These are phyloP conservation scores for Colletotrichum tropicale DNA, from an alignment of 2,329 filamentous ascomycete species.

Conservation along the genomic window DNA sequence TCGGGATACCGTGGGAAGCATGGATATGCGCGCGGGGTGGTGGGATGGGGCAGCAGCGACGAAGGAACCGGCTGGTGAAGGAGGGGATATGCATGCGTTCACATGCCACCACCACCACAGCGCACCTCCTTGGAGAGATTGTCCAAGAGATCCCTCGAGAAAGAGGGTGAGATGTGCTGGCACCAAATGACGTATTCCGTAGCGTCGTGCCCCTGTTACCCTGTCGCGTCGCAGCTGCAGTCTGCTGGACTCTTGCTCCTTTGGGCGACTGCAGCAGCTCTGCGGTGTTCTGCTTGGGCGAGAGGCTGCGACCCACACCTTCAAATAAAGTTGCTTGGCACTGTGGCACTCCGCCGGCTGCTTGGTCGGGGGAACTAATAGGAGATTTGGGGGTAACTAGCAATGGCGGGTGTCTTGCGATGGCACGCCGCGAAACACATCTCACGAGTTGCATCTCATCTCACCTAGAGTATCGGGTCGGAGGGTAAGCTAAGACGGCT, in stretches of 20 bases:
- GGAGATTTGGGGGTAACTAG: not conserved
- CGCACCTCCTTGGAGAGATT: not conserved
- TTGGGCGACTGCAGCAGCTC: not conserved
- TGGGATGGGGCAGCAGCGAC: not conserved
- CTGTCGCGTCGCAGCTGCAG: not conserved
- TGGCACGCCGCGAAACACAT: conserved; percentile 16
- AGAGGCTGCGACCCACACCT: not conserved
- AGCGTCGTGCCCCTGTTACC: not conserved
- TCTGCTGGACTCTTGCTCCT: not conserved
- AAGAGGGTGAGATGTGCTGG: conserved; percentile 12
- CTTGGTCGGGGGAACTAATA: conserved; percentile 3
- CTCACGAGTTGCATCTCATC: not conserved
- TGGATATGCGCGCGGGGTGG: not conserved
- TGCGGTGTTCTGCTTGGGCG: conserved; percentile 3
- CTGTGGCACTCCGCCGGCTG: conserved; percentile 2
- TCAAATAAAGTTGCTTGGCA: conserved; percentile 21
- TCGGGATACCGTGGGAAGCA: not conserved
- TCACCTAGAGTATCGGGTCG: not conserved
- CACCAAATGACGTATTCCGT: conserved; percentile 15
- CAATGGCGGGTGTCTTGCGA: conserved; percentile 13
- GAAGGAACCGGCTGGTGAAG: not conserved
- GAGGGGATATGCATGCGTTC: not conserved
- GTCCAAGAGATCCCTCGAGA: conserved; percentile 4
- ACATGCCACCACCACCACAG: not conserved
- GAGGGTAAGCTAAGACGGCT: not conserved